Conservation (phyloP, 2,329 filamentous ascomycete genomes). For the Ascochyta koolunga region DNA sequence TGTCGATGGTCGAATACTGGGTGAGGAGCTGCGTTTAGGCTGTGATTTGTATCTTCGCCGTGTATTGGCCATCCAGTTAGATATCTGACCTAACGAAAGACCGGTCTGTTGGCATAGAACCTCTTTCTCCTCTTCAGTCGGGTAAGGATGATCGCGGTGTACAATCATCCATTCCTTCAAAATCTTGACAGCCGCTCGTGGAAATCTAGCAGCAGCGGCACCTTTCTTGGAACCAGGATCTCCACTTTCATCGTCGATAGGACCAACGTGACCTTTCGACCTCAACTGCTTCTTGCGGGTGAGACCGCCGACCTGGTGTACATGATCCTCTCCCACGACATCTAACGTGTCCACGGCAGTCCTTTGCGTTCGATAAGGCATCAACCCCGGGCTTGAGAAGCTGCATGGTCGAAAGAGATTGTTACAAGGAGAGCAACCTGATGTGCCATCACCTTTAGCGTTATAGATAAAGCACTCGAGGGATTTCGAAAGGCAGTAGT, state of each 20-base stretch:
- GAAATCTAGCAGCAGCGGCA: slow-evolving; percentile 62
- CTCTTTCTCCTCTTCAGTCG: slow-evolving; percentile 85
- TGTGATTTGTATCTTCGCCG: slow-evolving; percentile 80
- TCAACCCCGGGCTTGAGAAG: slow-evolving; percentile 48
- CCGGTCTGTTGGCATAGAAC: slow-evolving; percentile 78
- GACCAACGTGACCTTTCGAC: slow-evolving; percentile 43
- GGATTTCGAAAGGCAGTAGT: slow-evolving; percentile 55
- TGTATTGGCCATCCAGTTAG: slow-evolving; percentile 92
- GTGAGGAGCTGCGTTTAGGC: slow-evolving; percentile 70
- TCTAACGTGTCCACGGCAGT: slow-evolving; percentile 56
- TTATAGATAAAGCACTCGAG: slow-evolving; percentile 56
- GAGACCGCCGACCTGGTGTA: slow-evolving; percentile 40
- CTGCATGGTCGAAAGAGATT: slow-evolving; percentile 57
- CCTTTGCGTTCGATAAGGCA: slow-evolving; percentile 36
- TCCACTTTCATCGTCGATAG: slow-evolving; percentile 42
- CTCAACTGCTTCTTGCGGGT: slow-evolving; percentile 49
- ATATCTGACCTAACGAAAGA: slow-evolving; percentile 81
- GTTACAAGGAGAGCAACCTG: slow-evolving; percentile 54
- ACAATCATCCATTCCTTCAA: slow-evolving; percentile 84
- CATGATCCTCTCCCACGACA: slow-evolving; percentile 51
- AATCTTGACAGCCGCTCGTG: slow-evolving; percentile 77
- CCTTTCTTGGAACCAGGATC: slow-evolving; percentile 42
- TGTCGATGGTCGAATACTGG: slow-evolving; percentile 67
- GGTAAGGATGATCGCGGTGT: slow-evolving; percentile 84
- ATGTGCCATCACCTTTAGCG: slow-evolving; percentile 45